phyloP scores from a whole-genome alignment of 2,329 filamentous ascomycete genomes.

The Colletotrichum navitas region DNA sequence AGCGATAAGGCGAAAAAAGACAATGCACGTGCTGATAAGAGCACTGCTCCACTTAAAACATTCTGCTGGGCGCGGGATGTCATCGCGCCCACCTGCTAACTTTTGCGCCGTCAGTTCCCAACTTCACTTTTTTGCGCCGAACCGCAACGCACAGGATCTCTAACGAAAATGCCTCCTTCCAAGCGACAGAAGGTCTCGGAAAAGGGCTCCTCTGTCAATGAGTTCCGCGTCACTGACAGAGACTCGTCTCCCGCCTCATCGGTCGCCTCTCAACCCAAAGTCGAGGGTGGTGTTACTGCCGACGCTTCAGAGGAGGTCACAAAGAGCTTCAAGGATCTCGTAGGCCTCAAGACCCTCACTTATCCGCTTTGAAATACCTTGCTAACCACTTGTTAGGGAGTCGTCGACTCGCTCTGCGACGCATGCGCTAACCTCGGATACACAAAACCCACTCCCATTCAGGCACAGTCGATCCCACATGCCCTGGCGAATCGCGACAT shows the following conservation, averaged over 20 bases:
- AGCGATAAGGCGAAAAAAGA: constrained; percentile 12
- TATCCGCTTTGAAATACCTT: too few relatives aligned
- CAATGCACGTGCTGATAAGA: constrained; percentile 27
- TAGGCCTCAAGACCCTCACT: constrained; percentile 46
- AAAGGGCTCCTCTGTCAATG: constrained; percentile 7
- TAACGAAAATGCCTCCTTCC: constrained; percentile 12
- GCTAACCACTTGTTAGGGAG: constrained; percentile 66
- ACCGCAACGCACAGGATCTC: neutral
- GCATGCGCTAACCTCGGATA: constrained; percentile 87
- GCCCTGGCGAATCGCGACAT: constrained; percentile 87
- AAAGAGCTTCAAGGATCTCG: constrained; percentile 77
- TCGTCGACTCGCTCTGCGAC: constrained; percentile 89
- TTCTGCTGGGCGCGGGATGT: constrained; percentile 14
- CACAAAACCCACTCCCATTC: constrained; percentile 89
- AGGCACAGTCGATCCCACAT: constrained; percentile 83
- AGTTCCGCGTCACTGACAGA: neutral
- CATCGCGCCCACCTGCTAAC: constrained; percentile 12
- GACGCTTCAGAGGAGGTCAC: constrained; percentile 49
- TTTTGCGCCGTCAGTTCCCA: neutral
- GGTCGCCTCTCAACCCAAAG: constrained; percentile 34
- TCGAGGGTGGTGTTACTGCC: constrained; percentile 36
- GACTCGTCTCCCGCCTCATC: constrained; percentile 17
- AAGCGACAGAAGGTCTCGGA: constrained; percentile 35
- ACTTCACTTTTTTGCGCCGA: constrained; percentile 3
- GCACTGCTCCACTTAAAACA: constrained; percentile 23